phyloP scores from a whole-genome alignment of 192 early-diverging fungal genomes.

The Entophlyctis luteolus region DNA sequence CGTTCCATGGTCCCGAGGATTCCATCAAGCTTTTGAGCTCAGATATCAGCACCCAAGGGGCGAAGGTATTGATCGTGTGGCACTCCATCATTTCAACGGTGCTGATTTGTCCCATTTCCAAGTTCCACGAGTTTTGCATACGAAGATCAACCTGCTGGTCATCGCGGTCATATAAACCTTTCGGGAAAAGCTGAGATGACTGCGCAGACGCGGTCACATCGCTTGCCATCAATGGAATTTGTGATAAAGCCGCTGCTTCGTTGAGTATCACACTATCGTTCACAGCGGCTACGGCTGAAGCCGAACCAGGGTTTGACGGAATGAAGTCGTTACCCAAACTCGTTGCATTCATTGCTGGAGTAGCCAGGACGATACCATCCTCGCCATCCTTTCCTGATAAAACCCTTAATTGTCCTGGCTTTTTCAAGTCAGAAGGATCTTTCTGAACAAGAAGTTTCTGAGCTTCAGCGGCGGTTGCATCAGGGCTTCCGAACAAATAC shows the following conservation, averaged over 20 bases:
- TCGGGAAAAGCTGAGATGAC: slow-evolving; percentile 34
- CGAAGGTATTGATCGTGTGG: slow-evolving; percentile 58
- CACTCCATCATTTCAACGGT: slow-evolving; percentile 59
- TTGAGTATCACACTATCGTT: slow-evolving; percentile 28
- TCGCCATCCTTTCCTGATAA: not conserved
- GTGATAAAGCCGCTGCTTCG: slow-evolving; percentile 42
- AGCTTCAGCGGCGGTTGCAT: slow-evolving; percentile 15
- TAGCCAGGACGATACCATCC: slow-evolving; percentile 9
- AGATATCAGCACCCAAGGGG: slow-evolving; percentile 52
- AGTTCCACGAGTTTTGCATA: slow-evolving; percentile 47
- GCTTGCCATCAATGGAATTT: slow-evolving; percentile 32
- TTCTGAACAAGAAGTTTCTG: not conserved
- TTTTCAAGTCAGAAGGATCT: too few relatives aligned
- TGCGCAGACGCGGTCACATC: slow-evolving; percentile 18
- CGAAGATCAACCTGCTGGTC: slow-evolving; percentile 56
- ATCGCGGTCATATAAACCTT: slow-evolving; percentile 48
- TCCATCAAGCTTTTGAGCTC: slow-evolving; percentile 51
- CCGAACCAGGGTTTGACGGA: not conserved
- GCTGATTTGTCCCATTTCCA: slow-evolving; percentile 46
- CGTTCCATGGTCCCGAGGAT: slow-evolving; percentile 8
- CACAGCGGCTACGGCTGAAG: not conserved
- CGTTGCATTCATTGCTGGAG: slow-evolving; percentile 6
- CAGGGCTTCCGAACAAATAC: slow-evolving; percentile 38
- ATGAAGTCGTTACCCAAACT: slow-evolving; percentile 15
- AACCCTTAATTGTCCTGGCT: too few relatives aligned